Evolutionary conservation across 1,284 basidiomycete species (phyloP).

Genomic region (Stereum hirsutum): DNA sequence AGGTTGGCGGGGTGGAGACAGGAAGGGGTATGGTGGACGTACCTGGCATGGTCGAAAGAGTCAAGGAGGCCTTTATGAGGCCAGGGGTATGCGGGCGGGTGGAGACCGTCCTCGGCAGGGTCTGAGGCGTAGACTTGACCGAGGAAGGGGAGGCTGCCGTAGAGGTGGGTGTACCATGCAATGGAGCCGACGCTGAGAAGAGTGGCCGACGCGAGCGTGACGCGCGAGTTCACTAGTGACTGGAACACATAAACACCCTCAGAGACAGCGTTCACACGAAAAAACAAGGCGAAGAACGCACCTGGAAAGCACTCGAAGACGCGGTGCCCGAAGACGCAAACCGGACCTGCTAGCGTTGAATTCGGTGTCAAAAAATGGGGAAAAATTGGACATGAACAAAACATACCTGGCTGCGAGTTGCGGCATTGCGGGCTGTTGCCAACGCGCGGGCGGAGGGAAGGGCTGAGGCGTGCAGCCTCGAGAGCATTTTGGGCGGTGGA

Average conservation of each 20-base stretch:
- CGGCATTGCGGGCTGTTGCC: conserved; percentile 25
- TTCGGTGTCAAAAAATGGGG: no score
- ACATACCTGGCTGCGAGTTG: no score
- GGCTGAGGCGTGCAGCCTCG: conserved; percentile 65
- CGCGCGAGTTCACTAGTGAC: conserved; percentile 61
- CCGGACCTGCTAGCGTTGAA: conserved; percentile 48
- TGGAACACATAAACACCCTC: conserved; percentile 10
- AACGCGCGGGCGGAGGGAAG: conserved; percentile 42
- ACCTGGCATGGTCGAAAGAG: conserved; percentile 94
- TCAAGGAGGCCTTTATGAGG: conserved; percentile 82
- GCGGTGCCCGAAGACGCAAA: conserved; percentile 54
- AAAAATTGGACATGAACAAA: no score
- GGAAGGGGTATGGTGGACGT: conserved; percentile 4
- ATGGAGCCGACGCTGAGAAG: conserved; percentile 80
- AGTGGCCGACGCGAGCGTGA: conserved; percentile 73
- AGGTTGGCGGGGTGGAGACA: conserved; percentile 2
- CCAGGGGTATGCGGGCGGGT: conserved; percentile 88
- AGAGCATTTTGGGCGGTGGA: conserved; percentile 62
- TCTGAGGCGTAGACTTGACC: conserved; percentile 86
- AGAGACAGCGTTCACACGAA: neutral
- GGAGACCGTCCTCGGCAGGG: conserved; percentile 90
- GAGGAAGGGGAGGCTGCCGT: conserved; percentile 81
- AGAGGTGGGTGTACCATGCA: conserved; percentile 95
- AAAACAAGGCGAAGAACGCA: conserved; percentile 20
- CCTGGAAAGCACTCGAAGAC: conserved; percentile 52